These are phyloP conservation scores for Neurospora crassa DNA, from an alignment of 2,329 filamentous ascomycete species.

Conservation along the genomic window DNA sequence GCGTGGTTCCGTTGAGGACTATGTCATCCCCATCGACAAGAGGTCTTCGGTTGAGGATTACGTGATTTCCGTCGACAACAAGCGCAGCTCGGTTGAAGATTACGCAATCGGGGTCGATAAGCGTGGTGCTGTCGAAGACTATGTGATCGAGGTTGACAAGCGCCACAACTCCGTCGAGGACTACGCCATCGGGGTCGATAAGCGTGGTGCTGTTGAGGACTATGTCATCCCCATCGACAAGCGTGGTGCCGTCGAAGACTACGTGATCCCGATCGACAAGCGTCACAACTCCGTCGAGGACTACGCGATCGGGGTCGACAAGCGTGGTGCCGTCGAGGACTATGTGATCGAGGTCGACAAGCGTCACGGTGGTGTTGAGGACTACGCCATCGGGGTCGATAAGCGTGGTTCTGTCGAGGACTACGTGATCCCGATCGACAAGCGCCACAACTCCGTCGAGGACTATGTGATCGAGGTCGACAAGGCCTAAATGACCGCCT, in stretches of 20 bases:
- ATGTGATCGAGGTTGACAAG: background rate
- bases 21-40: background rate
- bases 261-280: background rate
- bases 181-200: background rate
- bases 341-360: background rate
- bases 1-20: background rate
- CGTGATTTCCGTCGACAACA: background rate
- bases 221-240: background rate
- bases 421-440: background rate
- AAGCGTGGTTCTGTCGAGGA: background rate
- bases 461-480: background rate
- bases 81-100: background rate
- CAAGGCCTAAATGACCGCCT: background rate
- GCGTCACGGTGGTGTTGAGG: background rate
- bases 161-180: background rate
- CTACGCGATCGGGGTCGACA: background rate
- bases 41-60: background rate
- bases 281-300: background rate
- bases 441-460: background rate
- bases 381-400: background rate
- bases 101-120: background rate
- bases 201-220: background rate
- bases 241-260: background rate
- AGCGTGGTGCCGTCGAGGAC: background rate
- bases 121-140: background rate